Percentiles rank a stretch among this genome's conserved stretches.
phyloP scores from a whole-genome alignment of 805 yeast species.

The Ogataea nakhonphanomensis region DNA sequence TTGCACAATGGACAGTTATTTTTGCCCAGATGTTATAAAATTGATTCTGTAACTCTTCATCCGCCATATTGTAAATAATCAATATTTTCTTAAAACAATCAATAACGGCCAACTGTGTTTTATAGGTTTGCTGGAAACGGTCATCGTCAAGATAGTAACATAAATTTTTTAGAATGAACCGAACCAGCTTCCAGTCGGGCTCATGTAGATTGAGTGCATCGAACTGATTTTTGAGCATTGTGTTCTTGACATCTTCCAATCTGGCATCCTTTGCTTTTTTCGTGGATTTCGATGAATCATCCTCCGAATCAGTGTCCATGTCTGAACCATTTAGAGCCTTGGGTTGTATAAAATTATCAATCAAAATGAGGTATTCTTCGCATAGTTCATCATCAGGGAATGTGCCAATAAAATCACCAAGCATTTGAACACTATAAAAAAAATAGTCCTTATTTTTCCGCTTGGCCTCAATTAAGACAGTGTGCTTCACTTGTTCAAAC shows the following conservation, averaged over 20 bases:
- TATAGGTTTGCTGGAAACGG: conserved; percentile 15
- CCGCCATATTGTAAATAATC: background rate
- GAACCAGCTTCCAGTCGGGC: conserved; percentile 37
- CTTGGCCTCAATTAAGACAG: conserved; percentile 57
- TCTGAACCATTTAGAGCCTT: conserved; percentile 33
- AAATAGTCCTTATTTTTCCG: conserved; percentile 67
- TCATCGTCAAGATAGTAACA: conserved; percentile 19
- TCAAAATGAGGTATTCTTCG: conserved; percentile 37
- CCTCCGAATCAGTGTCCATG: conserved; percentile 37
- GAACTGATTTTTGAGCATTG: conserved; percentile 13
- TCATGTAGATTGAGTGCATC: conserved; percentile 44
- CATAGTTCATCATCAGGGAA: conserved; percentile 34
- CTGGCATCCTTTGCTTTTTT: conserved; percentile 20
- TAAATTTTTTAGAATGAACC: conserved; percentile 37
- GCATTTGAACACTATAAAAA: conserved; percentile 46
- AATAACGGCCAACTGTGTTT: conserved; percentile 16
- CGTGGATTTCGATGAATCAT: conserved; percentile 22
- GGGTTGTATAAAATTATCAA: conserved; percentile 16
- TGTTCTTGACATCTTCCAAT: conserved; percentile 18
- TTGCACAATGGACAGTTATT: conserved; percentile 14
- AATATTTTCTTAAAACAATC: conserved; percentile 4
- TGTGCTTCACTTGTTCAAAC: conserved; percentile 37
- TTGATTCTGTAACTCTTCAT: conserved; percentile 6
- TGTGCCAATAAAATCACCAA: conserved; percentile 44
- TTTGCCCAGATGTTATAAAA: conserved; percentile 16